Evolutionary conservation across 495 filamentous ascomycete species (phyloP).

Genomic region (Aspergillus asperescens): DNA sequence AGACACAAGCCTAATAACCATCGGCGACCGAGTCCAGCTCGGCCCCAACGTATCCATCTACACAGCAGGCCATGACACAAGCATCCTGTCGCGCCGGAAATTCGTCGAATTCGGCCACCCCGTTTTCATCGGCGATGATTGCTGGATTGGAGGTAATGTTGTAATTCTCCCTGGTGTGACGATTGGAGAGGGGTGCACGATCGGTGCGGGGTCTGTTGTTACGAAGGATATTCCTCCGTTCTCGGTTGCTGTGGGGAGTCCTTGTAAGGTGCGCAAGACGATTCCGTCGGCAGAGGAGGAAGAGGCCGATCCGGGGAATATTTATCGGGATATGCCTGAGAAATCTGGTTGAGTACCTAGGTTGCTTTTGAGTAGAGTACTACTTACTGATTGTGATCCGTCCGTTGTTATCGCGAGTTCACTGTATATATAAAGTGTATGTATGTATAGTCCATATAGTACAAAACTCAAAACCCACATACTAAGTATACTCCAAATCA

Average conservation of each 20-base stretch:
- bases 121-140: slow-evolving; percentile 73
- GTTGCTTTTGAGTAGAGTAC: too few relatives aligned
- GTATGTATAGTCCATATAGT: neutral
- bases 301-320: slow-evolving; percentile 24
- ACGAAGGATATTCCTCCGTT: slow-evolving; percentile 43
- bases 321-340: slow-evolving; percentile 11
- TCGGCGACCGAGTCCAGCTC: slow-evolving; percentile 70
- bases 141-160: slow-evolving; percentile 77
- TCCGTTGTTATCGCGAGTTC: too few relatives aligned
- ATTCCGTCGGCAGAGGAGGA: slow-evolving; percentile 31
- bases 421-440: neutral
- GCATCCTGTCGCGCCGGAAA: slow-evolving; percentile 59
- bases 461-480: too few relatives aligned
- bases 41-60: slow-evolving; percentile 68
- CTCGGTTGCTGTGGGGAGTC: slow-evolving; percentile 37
- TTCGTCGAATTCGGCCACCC: slow-evolving; percentile 70
- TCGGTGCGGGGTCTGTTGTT: slow-evolving; percentile 45
- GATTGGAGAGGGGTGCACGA: slow-evolving; percentile 42
- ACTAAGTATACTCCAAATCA: too few relatives aligned
- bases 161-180: slow-evolving; percentile 66
- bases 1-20: slow-evolving; percentile 67
- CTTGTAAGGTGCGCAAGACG: slow-evolving; percentile 36
- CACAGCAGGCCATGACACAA: slow-evolving; percentile 64
- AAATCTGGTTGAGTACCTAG: too few relatives aligned
- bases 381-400: too few relatives aligned